Percentiles rank a stretch among this genome's conserved stretches.
Conservation (phyloP, 208 protist species). For the Vickermania ingenoplastis region DNA sequence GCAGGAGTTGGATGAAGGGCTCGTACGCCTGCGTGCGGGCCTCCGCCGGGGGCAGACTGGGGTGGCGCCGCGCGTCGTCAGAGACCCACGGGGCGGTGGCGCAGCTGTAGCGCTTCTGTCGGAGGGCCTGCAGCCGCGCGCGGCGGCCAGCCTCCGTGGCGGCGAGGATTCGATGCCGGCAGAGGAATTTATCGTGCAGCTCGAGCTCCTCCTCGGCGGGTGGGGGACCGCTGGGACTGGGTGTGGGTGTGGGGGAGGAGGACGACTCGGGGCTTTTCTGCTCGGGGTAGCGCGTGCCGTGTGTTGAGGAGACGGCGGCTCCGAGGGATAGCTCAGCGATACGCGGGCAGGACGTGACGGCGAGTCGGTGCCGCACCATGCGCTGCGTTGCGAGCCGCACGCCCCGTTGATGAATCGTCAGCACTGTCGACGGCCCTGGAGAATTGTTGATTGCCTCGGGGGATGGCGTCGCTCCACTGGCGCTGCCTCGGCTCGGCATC, state of each 20-base stretch:
- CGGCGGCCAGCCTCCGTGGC: neutral
- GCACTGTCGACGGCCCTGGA: no score
- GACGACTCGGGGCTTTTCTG: neutral
- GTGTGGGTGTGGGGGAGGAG: no score
- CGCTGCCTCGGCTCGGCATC: no score
- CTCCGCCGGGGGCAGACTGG: conserved; percentile 3
- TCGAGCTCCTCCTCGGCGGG: neutral
- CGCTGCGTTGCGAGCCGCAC: neutral
- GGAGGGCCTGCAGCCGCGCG: neutral
- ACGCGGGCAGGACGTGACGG: neutral
- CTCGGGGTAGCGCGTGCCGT: neutral
- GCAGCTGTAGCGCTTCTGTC: neutral
- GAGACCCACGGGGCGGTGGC: neutral
- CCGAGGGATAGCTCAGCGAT: neutral
- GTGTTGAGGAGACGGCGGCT: neutral
- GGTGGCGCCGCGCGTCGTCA: neutral
- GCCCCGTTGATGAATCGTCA: neutral
- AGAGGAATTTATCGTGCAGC: neutral
- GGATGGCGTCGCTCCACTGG: no score
- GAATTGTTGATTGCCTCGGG: no score
- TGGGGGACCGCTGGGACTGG: no score
- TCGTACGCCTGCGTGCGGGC: conserved; percentile 32
- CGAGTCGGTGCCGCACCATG: neutral
- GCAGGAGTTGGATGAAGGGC: conserved; percentile 36
- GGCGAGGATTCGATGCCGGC: neutral